Evolutionary conservation across 441 rosid species (phyloP), one percentile per base, ranked within the genome.

Genomic region (Populus trichocarpa): DNA sequence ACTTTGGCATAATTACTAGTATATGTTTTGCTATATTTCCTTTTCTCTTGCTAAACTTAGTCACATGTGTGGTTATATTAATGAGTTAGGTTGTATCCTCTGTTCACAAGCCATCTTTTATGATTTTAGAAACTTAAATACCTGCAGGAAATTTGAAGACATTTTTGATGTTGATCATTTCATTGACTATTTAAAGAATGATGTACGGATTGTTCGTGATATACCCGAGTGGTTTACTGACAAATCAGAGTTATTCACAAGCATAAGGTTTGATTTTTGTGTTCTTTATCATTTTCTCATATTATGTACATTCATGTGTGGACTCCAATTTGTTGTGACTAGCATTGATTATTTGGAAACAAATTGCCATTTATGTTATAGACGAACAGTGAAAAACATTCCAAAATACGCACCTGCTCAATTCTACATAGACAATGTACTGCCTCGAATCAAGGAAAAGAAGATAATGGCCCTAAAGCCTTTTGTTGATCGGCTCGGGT

Each of bases 181-280:
- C 84, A 90, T 93, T 66, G 71, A 85, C 11, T 92, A 93, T 22
- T 61, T 93, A 82, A 88, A 95, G 71, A 95, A 90, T 63, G 98
- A 93, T 86, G 92, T 93, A 80, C 93, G 94, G 68, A 87, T 93
- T 78, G 82, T 92, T 66, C 92, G 84, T 79, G 91, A 89, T 82
- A 76, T 93, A 82, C 97, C 98, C 68, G 89, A 89, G 38, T 89
- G 90, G 87, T 82, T 74, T 81, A 86, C 88, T 78, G 83, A 87
- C 42, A 88, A 88, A 79, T 75, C 72, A 35, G 92, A 91, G 11
- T 59, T 76, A 72, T 84, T 86, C 69, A 87, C 86, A 76, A 78
- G 91, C 95, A 8, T 95, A 97, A n/a, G 74, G 98, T 88, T 93
- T 95, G 98, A 92, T 94, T 42, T 89, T 85, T 86, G 86, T 91